Evolutionary conservation across 139 green algal species (phyloP).

Genomic region (Mychonastes homosphaera): DNA sequence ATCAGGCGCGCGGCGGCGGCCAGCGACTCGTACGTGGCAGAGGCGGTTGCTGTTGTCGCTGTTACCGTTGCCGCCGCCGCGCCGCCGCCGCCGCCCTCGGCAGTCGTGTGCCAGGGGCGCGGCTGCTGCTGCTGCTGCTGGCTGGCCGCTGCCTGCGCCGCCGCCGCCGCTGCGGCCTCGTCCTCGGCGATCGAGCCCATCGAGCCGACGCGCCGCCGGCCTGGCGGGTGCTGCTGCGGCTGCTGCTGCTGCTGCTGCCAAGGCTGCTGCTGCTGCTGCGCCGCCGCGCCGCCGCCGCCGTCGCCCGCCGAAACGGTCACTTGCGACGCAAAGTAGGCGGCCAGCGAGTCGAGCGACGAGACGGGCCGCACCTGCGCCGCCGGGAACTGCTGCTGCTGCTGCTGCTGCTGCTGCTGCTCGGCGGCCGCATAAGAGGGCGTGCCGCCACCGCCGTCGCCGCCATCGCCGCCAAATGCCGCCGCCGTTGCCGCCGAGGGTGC

Average conservation of each 20-base stretch:
- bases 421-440: neutral
- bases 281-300: no score
- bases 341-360: neutral
- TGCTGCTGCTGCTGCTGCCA: neutral
- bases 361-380: neutral
- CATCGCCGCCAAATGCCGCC: neutral
- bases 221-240: neutral
- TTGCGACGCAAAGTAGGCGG: conserved; percentile 9
- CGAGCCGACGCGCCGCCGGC: neutral
- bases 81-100: neutral
- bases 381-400: neutral
- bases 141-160: neutral
- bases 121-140: neutral
- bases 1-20: neutral
- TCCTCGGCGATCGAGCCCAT: conserved; percentile 1
- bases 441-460: neutral
- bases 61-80: neutral
- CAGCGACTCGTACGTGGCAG: neutral
- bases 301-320: conserved; percentile 3
- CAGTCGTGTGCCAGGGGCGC: neutral
- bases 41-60: neutral
- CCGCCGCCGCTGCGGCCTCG: no score
- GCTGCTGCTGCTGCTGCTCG: neutral
- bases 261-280: neutral
- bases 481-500: neutral